Evolutionary conservation across 192 early-diverging fungal species (phyloP).

Genomic region (Pilaira anomala): DNA sequence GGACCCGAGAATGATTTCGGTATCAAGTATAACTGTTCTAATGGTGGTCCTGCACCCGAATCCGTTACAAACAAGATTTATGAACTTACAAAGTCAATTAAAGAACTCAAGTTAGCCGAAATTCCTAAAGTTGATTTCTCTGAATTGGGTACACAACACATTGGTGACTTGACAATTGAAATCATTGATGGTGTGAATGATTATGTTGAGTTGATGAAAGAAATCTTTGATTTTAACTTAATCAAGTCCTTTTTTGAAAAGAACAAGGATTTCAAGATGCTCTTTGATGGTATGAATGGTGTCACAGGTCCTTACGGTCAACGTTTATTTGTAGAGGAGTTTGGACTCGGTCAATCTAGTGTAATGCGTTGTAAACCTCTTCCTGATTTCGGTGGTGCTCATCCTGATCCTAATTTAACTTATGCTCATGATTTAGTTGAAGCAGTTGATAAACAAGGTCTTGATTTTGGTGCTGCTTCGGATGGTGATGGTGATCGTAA

Average conservation of each 20-base stretch:
- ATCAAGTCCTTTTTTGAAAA: slow-evolving; percentile 74
- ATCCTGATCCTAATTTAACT: slow-evolving; percentile 97
- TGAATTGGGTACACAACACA: slow-evolving; percentile 55
- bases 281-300: slow-evolving; percentile 95
- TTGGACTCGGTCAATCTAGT: slow-evolving; percentile 74
- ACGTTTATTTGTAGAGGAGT: slow-evolving; percentile 83
- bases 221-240: slow-evolving; percentile 89
- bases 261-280: slow-evolving; percentile 68
- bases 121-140: slow-evolving; percentile 75
- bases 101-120: slow-evolving; percentile 59
- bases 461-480: slow-evolving; percentile 91
- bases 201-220: slow-evolving; percentile 82
- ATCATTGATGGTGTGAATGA: slow-evolving; percentile 86
- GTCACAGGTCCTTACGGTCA: slow-evolving; percentile 95
- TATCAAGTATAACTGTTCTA: slow-evolving; percentile 96
- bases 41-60: slow-evolving; percentile 97
- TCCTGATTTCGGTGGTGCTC: slow-evolving; percentile 91
- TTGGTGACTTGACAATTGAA: slow-evolving; percentile 72
- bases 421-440: slow-evolving; percentile 94
- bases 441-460: slow-evolving; percentile 73
- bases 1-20: slow-evolving; percentile 98
- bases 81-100: slow-evolving; percentile 71
- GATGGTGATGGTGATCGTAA: slow-evolving; percentile 98
- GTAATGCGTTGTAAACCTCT: slow-evolving; percentile 82
- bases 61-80: slow-evolving; percentile 92